Base-by-base conservation (phyloP, 2,329 filamentous ascomycete genomes). In the Mariannaea sp. region DNA sequence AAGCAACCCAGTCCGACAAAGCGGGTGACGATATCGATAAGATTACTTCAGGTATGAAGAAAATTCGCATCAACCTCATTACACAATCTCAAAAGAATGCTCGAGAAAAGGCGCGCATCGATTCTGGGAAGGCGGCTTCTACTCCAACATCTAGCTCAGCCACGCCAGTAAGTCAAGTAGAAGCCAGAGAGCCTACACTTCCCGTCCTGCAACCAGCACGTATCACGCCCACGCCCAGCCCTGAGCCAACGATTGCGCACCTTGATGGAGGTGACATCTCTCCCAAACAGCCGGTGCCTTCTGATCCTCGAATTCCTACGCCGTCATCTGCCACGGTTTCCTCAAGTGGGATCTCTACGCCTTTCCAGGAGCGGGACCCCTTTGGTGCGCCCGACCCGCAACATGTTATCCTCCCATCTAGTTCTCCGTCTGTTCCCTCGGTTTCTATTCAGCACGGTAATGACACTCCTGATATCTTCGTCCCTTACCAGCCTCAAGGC, bases 21-120 rank as follows among this genome's bases (percentile, higher is more conserved):
- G 33, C 45, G 4, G 59, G 55, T 3, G 71, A 76, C 41, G 79
- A 79, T 42, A 65, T 87, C 29, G 81, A 85, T 47, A 77, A 72
- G 43, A 75, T 87, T 55, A 80, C 82, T 0, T 75, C 73, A 29
- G 79, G 81, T 1, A 81, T 86, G 78, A 85, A 81, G 66, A 84
- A 80, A 67, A 82, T 87, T 53, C 85, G 81, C 65, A 83, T 87
- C 61, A 85, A 81, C 46, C 67, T 86, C 19, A 74, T 85, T 32
- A 84, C 82, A 2, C 77, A 84, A 55, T 76, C 82, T 32, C 80
- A 85, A 61, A 80, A 77, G 60, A 82, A 84, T 43, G 81, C 80
- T 2, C 77, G 75, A 20, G 77, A 78, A 46, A 65, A 67, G 48
- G 62, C 68, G n/a, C 63, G 61, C 4, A 41, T 62, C 13, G 65